Base-by-base conservation (phyloP, 345 rosid species). In the Pistacia integerrima region DNA sequence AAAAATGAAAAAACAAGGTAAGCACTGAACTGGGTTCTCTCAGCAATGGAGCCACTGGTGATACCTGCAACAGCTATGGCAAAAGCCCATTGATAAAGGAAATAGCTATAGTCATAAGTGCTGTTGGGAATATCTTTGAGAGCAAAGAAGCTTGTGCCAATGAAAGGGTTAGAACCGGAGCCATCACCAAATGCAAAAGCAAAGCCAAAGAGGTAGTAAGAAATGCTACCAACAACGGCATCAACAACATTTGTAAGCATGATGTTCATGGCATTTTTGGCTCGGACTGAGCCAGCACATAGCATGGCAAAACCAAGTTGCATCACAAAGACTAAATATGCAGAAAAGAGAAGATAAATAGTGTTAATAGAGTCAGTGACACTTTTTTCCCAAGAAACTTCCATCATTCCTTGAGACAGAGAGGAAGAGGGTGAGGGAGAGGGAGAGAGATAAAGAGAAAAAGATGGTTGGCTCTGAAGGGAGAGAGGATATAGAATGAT, bases 231-330 rank as follows among this genome's bases (percentile, higher is more conserved):
- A 70, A 86, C 91, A n/a, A 82, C 94, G 2, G 91, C 92, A 74
- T 91, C 91, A 28, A 91, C 91, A 51, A 91, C 92, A 67, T 89
- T 87, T 13, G 94, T 82, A 55, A 89, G 94, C 91, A 87, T 89
- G 41, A 88, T 88, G 78, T 90, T 88, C 88, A 85, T 82, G 72
- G 92, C 90, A 65, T 88, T 91, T 78, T 89, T 89, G 80, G 92
- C 90, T 4, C 90, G 78, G 80, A 87, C 92, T 0, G 94, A 89
- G 46, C 94, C 94, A 4, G 94, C 91, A 64, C 91, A 90, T 69
- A 91, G 81, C 97, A 90, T 88, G 82, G 93, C 91, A 67, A 87
- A 91, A 41, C 97, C 97, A 33, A 89, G 91, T 72, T 89, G 93
- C 94, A 91, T 91, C 1, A 84, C 55, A 57, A 91, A 89, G 51